Evolutionary conservation across 306 rosid genomes (phyloP).

Genomic region (Prunus mira): DNA sequence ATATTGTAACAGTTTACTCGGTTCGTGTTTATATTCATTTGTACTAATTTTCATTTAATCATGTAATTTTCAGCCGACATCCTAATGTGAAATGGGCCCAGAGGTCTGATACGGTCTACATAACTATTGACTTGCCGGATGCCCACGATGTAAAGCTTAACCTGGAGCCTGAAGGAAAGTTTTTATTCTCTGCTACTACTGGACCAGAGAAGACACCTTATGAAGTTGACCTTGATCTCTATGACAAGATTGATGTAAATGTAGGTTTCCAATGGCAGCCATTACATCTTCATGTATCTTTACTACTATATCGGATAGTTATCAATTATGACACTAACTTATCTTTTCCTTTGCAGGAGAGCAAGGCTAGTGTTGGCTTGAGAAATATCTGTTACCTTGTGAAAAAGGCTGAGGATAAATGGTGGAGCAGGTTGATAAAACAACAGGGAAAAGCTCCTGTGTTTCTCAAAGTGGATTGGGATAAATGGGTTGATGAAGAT

Average conservation of each 20-base stretch:
- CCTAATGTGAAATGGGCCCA: conserved; percentile 80
- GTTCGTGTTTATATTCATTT: neutral
- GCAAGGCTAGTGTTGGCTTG: conserved; percentile 47
- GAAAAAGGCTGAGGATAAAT: conserved; percentile 53
- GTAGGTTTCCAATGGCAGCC: conserved; percentile 17
- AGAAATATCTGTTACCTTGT: conserved; percentile 56
- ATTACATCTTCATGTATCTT: neutral
- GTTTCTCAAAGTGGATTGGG: conserved; percentile 76
- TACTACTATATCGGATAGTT: neutral
- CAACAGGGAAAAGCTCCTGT: conserved; percentile 60
- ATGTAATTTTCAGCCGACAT: conserved; percentile 48
- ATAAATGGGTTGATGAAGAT: conserved; percentile 82
- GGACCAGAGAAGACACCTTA: conserved; percentile 48
- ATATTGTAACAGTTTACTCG: neutral
- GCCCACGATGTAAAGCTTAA: conserved; percentile 62
- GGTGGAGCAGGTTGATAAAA: conserved; percentile 68
- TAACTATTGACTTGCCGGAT: conserved; percentile 67
- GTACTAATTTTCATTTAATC: neutral
- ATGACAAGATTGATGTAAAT: conserved; percentile 53
- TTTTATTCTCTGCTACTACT: conserved; percentile 55
- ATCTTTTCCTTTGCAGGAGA: conserved; percentile 39
- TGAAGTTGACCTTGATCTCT: conserved; percentile 58
- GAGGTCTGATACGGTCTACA: conserved; percentile 47
- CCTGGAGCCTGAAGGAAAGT: conserved; percentile 70
- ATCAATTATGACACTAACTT: too few relatives aligned